These are phyloP conservation scores for Cadophora gregata DNA, from an alignment of 2,329 filamentous ascomycete species.

Conservation along the genomic window DNA sequence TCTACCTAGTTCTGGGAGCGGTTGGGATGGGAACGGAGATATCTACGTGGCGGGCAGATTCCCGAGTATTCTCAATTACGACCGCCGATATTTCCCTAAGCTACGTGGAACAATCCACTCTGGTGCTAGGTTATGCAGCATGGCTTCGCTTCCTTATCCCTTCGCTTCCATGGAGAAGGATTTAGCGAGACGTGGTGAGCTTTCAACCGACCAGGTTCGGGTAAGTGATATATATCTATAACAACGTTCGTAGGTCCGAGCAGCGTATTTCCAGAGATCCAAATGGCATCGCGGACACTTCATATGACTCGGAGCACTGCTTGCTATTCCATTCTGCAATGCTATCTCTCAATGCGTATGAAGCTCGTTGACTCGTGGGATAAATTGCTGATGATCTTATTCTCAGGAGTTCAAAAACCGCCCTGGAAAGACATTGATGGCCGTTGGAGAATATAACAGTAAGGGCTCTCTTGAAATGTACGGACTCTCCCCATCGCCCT, in stretches of 20 bases:
- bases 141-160: slow-evolving; percentile 72
- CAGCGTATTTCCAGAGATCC: neutral
- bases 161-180: slow-evolving; percentile 69
- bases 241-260: neutral
- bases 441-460: slow-evolving; percentile 88
- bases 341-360: too few species aligned
- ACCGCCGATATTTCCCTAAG: slow-evolving; percentile 82
- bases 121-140: slow-evolving; percentile 76
- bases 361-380: neutral
- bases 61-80: slow-evolving; percentile 86
- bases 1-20: slow-evolving; percentile 59
- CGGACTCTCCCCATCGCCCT: slow-evolving; percentile 55
- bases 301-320: neutral
- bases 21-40: slow-evolving; percentile 61
- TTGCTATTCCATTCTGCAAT: neutral
- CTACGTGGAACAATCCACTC: slow-evolving; percentile 82
- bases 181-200: slow-evolving; percentile 58
- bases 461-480: slow-evolving; percentile 93
- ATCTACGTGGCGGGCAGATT: slow-evolving; percentile 92
- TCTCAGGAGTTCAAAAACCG: slow-evolving; percentile 54
- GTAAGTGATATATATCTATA: neutral
- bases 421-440: slow-evolving; percentile 71
- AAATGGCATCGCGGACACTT: neutral
- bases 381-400: neutral
- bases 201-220: slow-evolving; percentile 60